Evolutionary conservation across 2,329 filamentous ascomycete species (phyloP), one percentile per base, ranked within the genome.

Genomic region (Ophiocordyceps sinensis): DNA sequence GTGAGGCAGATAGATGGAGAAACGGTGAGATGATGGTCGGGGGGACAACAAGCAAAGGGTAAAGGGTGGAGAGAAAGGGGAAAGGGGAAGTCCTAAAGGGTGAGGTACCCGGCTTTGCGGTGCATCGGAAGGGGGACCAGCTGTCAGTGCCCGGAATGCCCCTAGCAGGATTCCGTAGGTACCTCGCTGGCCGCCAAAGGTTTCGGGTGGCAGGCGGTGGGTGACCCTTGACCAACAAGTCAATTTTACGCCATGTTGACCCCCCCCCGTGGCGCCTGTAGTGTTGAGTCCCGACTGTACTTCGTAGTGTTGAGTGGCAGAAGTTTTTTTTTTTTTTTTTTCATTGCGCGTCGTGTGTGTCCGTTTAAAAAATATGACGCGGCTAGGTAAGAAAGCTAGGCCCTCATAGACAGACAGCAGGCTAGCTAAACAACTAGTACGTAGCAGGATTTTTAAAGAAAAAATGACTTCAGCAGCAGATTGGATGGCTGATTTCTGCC

Each of bases 41-140:
- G 41, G 38, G n/a, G n/a, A n/a, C n/a, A n/a, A 10, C 32, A 39
- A 36, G 35, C 34, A 36, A 43, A 32, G 43, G 40, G 34, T 41
- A 36, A 43, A 32, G 43, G 40, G 34, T 41, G 37, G 42, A 42
- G 42, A 41, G 38, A 41, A 43, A 43, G 41, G 41, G 41, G 41
- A 39, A 40, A 39, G 41, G 41, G 14, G n/a, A 37, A 37, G 4
- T 36, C 35, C n/a, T 17, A 14, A 14, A 17, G 21, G 13, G 36
- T 10, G 36, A 28, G 36, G 36, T 38, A 35, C 32, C 23, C 23
- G 23, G 23, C 6, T 6, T 26, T 26, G 5, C 23, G 19, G 23
- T 26, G 23, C 23, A 26, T 26, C 6, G 23, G 23, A 3, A 26
- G 3, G 23, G 2, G 9, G 23, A 6, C 23, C 23, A 26, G 23